phyloP scores from a whole-genome alignment of 139 green algal species.

The Chlorella sp. region DNA sequence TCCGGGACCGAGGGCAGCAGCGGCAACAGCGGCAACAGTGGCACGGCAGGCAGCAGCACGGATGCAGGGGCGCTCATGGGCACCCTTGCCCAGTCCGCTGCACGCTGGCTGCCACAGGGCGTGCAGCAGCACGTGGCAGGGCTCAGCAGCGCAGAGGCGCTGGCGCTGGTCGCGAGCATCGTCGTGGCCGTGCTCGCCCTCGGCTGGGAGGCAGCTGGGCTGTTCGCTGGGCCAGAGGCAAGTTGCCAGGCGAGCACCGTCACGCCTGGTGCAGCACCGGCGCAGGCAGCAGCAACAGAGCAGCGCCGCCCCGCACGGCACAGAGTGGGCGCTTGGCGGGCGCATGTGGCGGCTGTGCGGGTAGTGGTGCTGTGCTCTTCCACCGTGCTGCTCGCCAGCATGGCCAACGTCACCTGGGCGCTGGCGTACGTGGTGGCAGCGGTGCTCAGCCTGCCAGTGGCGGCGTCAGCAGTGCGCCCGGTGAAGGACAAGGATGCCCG shows the following conservation, averaged over 20 bases:
- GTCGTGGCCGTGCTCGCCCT: neutral
- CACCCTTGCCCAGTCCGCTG: neutral
- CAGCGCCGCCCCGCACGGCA: too few relatives aligned
- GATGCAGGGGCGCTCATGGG: neutral
- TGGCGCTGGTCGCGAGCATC: neutral
- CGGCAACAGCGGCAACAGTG: too few relatives aligned
- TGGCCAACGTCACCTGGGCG: neutral
- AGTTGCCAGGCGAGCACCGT: neutral
- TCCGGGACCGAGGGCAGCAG: too few relatives aligned
- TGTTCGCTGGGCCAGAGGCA: too few relatives aligned
- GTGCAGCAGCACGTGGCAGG: neutral
- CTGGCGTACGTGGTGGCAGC: neutral
- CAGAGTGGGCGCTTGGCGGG: neutral
- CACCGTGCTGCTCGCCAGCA: neutral
- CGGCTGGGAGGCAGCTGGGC: neutral
- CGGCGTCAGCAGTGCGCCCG: neutral
- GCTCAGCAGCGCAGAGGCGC: neutral
- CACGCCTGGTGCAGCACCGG: neutral
- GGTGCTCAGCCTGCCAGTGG: neutral
- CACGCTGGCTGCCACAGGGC: neutral
- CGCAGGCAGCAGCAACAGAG: neutral
- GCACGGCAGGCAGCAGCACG: neutral
- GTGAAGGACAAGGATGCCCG: neutral
- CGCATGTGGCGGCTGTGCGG: neutral
- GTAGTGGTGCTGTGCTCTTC: neutral